A percentile compares a stretch with the other conserved stretches of the same genome.
phyloP scores from a whole-genome alignment of 2,329 filamentous ascomycete species.

The Clonostachys byssicola region DNA sequence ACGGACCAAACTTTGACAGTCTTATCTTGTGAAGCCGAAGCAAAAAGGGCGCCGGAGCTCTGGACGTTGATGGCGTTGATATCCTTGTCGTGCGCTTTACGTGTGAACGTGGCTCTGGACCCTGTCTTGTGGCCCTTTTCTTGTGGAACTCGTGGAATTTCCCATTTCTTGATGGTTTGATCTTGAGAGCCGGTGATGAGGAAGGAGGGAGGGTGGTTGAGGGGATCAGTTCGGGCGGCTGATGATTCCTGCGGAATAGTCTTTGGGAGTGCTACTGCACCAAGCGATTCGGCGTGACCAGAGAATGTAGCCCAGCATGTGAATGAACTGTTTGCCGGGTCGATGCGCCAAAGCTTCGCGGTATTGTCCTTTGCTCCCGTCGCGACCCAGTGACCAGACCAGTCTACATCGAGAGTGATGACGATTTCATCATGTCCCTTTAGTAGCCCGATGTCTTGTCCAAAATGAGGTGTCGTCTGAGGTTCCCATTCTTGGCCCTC shows the following conservation, averaged over 20 bases:
- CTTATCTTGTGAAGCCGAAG: conserved; percentile 93
- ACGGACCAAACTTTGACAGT: conserved; percentile 96
- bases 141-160: conserved; percentile 58
- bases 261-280: conserved; percentile 81
- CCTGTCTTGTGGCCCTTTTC: conserved; percentile 42
- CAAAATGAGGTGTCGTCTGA: conserved; percentile 62
- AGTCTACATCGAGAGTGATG: conserved; percentile 89
- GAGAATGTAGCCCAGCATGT: conserved; percentile 79
- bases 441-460: conserved; percentile 80
- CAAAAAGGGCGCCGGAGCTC: conserved; percentile 72
- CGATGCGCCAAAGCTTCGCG: conserved; percentile 84
- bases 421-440: conserved; percentile 95
- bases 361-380: conserved; percentile 97
- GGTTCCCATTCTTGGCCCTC: conserved; percentile 12
- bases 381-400: conserved; percentile 95
- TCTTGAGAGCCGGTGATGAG: conserved; percentile 92
- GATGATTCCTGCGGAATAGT: conserved; percentile 63
- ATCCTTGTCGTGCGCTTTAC: conserved; percentile 97
- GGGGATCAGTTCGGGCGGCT: conserved; percentile 65
- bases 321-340: conserved; percentile 70
- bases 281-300: conserved; percentile 90
- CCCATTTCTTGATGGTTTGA: conserved; percentile 92
- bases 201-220: conserved; percentile 77
- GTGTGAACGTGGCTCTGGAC: conserved; percentile 71
- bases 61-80: conserved; percentile 93